Evolutionary conservation across 257 asterid species (phyloP), one percentile per base, ranked within the genome.

Genomic region (Lithospermum erythrorhizon): DNA sequence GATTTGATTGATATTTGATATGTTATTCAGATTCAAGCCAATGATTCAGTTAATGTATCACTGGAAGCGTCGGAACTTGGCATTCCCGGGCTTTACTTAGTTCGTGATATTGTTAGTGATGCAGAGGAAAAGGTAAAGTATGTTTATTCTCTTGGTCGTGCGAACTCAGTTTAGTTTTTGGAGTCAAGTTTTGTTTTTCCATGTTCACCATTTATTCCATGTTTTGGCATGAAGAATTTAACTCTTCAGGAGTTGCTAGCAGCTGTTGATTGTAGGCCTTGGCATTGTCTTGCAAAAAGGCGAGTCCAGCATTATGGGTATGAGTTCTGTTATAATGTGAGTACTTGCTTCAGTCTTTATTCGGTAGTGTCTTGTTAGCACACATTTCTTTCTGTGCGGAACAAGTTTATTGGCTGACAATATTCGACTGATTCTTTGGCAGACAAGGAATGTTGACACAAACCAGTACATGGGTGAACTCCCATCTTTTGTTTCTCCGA

Each of bases 261-360:
- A 1, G 94, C 96, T 11, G 95, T 88, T 65, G 98, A 88, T 72
- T 9, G 64, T 65, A 72, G 71, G 69, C 81, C 83, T 11, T 91
- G 96, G 96, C 78, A 77, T 49, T 80, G 73, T 66, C 98, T 91
- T 65, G 96, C 96, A 62, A 91, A 86, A 82, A 78, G 98, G 82
- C 72, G 94, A 72, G 96, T 91, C 75, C 97, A 91, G 67, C 98
- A 91, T 73, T 81, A 86, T 57, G 97, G 98, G 72, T 91, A 84
- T 30, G 96, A 82, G 78, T 88, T 91, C 65, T 65, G 87, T 73
- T 91, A 91, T 72, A 85, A 72, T 66, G 96, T 91, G 72, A 81
- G 89, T 73, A 61, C n/a, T 45, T 23, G 6, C 35, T 51, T 24
- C 16, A 2, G 29, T 21, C 53, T 65, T 23, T 23, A 57, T 15